Evolutionary conservation across 2,329 filamentous ascomycete species (phyloP), one percentile per base, ranked within the genome.

Genomic region (Penicillium frequentans): DNA sequence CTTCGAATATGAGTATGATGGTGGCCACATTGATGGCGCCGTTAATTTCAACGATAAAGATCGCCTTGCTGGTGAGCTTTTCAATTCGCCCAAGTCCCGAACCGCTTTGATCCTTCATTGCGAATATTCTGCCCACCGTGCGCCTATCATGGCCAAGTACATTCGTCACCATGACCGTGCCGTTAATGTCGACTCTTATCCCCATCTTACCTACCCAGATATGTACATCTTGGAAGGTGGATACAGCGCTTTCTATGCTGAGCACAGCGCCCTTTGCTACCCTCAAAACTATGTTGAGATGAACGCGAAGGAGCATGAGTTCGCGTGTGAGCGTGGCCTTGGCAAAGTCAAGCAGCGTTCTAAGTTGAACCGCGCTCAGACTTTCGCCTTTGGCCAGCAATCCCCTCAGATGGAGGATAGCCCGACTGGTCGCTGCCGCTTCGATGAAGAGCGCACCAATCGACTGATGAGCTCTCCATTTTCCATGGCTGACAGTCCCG

Each of bases 11-110:
- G 95, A 99, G 77, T 99, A 96, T 73, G 89, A 96, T 16, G 95
- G 95, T 55, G 95, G 95, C 33, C 95, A 99, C 74, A 97, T 99
- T 70, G 85, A 92, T 65, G 90, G 90, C 19, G 95, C 95, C 44
- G 82, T 96, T 77, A 99, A 99, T 80, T 95, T 92, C 81, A 98
- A 96, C 77, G 91, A 97, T 79, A 97, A 97, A 77, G 93, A 99
- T 69, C 79, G 90, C 59, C 82, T 99, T 57, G 86, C 91, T 9
- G 81, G 82, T 54, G 86, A 93, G 64, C 84, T 99, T 49, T 96
- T 99, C 74, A 78, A 86, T 29, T 82, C 83, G 19, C 85, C 88
- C 68, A 78, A 84, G 47, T 84, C 88, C 49, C 89, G 86, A 64
- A 95, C 92, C 0, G 82, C 97, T 11, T 77, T 99, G 60, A 87